Evolutionary conservation across 495 filamentous ascomycete species (phyloP).

Genomic region (Hypoxylon lienhwacheense): DNA sequence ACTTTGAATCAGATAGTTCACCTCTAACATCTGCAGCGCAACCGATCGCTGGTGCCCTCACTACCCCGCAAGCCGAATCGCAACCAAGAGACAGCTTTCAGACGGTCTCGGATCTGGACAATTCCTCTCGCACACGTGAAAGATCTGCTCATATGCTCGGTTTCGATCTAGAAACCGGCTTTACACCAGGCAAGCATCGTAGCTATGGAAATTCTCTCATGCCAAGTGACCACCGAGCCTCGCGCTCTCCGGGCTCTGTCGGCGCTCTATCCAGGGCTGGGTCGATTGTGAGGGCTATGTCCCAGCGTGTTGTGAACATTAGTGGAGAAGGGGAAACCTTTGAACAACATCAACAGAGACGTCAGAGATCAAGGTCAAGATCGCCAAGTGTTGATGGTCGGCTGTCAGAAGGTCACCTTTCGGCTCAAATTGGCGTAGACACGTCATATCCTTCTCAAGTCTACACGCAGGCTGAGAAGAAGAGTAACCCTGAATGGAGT

Average conservation of each 20-base stretch:
- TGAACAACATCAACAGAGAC: constrained; percentile 62
- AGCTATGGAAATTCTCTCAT: constrained; percentile 53
- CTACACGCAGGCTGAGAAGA: constrained; percentile 52
- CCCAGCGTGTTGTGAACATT: constrained; percentile 94
- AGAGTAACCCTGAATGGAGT: constrained; percentile 44
- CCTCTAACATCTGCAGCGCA: constrained; percentile 65
- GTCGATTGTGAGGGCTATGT: constrained; percentile 94
- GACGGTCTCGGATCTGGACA: constrained; percentile 55
- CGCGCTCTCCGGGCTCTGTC: constrained; percentile 58
- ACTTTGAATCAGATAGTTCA: constrained; percentile 69
- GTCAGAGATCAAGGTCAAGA: constrained; percentile 66
- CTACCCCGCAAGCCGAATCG: constrained; percentile 52
- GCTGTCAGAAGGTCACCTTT: constrained; percentile 36
- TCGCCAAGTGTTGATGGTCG: constrained; percentile 50
- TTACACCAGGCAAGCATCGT: constrained; percentile 43
- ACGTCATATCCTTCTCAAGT: constrained; percentile 52
- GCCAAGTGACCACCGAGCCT: constrained; percentile 53
- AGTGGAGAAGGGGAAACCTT: constrained; percentile 81
- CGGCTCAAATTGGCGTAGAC: constrained; percentile 57
- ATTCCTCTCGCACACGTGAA: constrained; percentile 47
- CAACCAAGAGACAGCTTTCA: constrained; percentile 67
- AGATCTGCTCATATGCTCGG: constrained; percentile 48
- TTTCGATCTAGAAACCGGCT: constrained; percentile 57
- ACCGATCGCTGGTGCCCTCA: constrained; percentile 64
- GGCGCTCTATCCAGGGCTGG: constrained; percentile 76